phyloP scores from a whole-genome alignment of 2,329 filamentous ascomycete genomes.

The Cercospora nicotianae region DNA sequence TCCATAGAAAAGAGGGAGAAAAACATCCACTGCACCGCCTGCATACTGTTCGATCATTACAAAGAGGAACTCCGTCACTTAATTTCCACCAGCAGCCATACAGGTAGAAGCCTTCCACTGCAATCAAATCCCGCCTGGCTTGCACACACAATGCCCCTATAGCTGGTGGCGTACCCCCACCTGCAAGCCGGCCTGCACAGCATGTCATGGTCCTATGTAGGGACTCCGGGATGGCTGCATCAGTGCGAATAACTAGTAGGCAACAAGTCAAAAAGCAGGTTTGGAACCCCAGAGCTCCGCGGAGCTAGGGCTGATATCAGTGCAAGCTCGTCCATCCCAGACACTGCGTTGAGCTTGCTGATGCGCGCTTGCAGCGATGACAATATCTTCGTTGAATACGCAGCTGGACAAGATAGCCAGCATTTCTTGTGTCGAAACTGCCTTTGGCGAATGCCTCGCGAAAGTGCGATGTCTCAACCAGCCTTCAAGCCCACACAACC shows the following conservation, averaged over 20 bases:
- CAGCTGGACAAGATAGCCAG: no score
- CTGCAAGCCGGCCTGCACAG: background rate
- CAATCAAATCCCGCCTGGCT: background rate
- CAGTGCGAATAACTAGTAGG: background rate
- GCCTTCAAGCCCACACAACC: constrained; percentile 10
- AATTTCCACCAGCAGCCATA: background rate
- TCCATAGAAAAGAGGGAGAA: no score
- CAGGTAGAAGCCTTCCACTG: background rate
- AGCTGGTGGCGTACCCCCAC: background rate
- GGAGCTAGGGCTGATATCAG: background rate
- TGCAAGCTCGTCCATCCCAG: background rate
- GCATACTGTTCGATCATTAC: background rate
- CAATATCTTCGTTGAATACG: no score
- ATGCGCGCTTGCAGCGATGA: background rate
- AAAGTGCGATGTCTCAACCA: background rate
- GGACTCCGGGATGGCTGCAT: background rate
- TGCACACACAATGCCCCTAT: background rate
- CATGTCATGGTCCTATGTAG: background rate
- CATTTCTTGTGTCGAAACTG: no score
- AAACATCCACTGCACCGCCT: background rate
- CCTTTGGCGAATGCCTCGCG: no score
- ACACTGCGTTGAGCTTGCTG: background rate
- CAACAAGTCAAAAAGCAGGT: background rate
- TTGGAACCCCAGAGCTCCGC: background rate
- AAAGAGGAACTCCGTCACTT: background rate